Percentiles rank a stretch among this genome's conserved stretches.
Conservation (phyloP, 805 yeast genomes). For the Yarrowia sp. region DNA sequence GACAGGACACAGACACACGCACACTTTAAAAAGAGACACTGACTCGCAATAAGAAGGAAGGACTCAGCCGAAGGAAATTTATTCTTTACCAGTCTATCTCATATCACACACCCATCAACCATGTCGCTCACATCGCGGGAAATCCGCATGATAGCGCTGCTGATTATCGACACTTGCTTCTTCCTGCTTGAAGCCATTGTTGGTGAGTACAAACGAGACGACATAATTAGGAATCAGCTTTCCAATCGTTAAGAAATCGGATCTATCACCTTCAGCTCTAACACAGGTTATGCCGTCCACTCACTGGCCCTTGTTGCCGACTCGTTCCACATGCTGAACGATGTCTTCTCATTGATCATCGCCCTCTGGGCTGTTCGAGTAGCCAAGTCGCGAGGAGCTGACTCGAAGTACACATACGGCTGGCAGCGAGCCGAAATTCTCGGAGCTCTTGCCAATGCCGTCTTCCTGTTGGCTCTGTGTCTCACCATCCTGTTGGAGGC, state of each 20-base stretch:
- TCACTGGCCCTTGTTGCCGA: slow-evolving; percentile 94
- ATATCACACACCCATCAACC: not conserved
- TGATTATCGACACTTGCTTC: slow-evolving; percentile 73
- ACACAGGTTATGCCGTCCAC: slow-evolving; percentile 68
- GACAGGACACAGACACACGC: not conserved
- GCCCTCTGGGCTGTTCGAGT: slow-evolving; percentile 97
- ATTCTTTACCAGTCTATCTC: not conserved
- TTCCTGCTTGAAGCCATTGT: slow-evolving; percentile 80
- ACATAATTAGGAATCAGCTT: too few relatives aligned
- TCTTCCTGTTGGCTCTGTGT: slow-evolving; percentile 86
- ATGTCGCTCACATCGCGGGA: slow-evolving; percentile 20
- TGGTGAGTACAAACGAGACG: slow-evolving; percentile 42
- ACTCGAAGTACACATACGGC: slow-evolving; percentile 89
- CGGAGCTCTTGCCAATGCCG: slow-evolving; percentile 93
- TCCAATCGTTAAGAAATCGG: too few relatives aligned
- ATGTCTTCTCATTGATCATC: slow-evolving; percentile 79
- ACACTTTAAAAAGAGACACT: not conserved
- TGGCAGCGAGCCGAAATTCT: slow-evolving; percentile 97
- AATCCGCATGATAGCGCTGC: slow-evolving; percentile 53
- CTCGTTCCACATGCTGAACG: slow-evolving; percentile 96
- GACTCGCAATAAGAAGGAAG: not conserved
- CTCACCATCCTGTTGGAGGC: slow-evolving; percentile 92
- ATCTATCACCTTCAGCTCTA: not conserved
- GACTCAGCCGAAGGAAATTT: not conserved
- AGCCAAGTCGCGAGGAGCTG: slow-evolving; percentile 75